Evolutionary conservation across 148 eudicot species (phyloP).

Genomic region (Rhododendron molle): DNA sequence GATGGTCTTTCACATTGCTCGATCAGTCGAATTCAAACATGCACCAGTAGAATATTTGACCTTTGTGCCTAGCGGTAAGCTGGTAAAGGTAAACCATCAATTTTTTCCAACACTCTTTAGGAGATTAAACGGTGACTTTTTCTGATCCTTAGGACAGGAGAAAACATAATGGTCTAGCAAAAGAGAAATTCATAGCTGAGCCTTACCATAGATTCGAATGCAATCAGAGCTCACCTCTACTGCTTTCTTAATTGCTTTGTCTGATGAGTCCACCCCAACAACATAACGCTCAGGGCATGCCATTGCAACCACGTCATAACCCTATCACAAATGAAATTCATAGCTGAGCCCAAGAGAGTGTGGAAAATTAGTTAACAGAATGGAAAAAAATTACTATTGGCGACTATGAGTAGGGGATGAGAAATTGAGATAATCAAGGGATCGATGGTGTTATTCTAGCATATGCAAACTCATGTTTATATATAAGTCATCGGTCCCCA

Average conservation of each 20-base stretch:
- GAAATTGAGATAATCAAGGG: background rate
- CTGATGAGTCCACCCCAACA: slow-evolving; percentile 74
- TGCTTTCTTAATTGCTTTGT: slow-evolving; percentile 57
- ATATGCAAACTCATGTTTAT: background rate
- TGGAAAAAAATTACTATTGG: background rate
- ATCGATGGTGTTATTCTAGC: background rate
- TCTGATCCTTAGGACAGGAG: background rate
- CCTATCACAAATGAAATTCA: slow-evolving; percentile 32
- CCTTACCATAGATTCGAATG: background rate
- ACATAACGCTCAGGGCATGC: slow-evolving; percentile 77
- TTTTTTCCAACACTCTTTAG: background rate
- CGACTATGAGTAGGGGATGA: background rate
- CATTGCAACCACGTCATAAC: slow-evolving; percentile 65
- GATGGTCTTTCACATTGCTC: background rate
- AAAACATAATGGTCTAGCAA: background rate
- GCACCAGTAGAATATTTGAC: background rate
- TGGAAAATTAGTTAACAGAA: background rate
- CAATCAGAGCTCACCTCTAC: slow-evolving; percentile 38
- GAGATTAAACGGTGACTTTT: background rate
- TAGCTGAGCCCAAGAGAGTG: background rate
- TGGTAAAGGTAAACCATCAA: background rate
- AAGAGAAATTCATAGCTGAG: too few species aligned
- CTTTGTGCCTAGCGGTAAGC: background rate
- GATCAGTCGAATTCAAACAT: background rate
- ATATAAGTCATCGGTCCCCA: background rate